A percentile compares a stretch with the other conserved stretches of the same genome.
Conservation (phyloP, 768 basidiomycete genomes). For the Pulveroboletus sp. region DNA sequence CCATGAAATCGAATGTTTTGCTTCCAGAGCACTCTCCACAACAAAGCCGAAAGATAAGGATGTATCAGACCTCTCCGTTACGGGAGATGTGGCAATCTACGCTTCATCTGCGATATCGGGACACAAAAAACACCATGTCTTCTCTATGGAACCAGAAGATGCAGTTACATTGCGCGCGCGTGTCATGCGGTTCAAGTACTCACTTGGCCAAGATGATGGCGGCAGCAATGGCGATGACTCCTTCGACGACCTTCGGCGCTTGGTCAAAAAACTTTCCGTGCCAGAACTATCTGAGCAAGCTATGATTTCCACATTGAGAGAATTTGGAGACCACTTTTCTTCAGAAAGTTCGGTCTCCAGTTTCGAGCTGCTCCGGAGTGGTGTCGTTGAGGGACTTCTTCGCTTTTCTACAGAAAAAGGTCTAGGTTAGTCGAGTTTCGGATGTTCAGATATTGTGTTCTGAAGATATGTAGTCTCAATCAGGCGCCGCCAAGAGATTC, state of each 20-base stretch:
- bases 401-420: conserved; percentile 73
- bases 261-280: conserved; percentile 62
- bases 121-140: conserved; percentile 64
- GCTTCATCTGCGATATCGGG: conserved; percentile 50
- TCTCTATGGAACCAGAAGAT: conserved; percentile 80
- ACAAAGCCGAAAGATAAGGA: conserved; percentile 47
- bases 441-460: neutral
- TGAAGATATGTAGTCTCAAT: conserved; percentile 48
- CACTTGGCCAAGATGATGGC: conserved; percentile 50
- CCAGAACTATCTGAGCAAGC: conserved; percentile 57
- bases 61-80: conserved; percentile 29
- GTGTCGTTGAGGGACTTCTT: conserved; percentile 82
- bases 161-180: conserved; percentile 89
- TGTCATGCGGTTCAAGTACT: conserved; percentile 80
- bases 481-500: conserved; percentile 64
- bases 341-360: conserved; percentile 82
- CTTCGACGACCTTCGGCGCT: conserved; percentile 54
- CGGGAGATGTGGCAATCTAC: conserved; percentile 34
- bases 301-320: conserved; percentile 55
- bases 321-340: conserved; percentile 78
- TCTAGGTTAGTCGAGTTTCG: conserved; percentile 12
- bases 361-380: conserved; percentile 93
- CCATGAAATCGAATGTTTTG: conserved; percentile 83
- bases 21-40: conserved; percentile 56
- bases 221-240: conserved; percentile 56